Evolutionary conservation across 306 rosid species (phyloP).

Genomic region (Acacia acuminata): DNA sequence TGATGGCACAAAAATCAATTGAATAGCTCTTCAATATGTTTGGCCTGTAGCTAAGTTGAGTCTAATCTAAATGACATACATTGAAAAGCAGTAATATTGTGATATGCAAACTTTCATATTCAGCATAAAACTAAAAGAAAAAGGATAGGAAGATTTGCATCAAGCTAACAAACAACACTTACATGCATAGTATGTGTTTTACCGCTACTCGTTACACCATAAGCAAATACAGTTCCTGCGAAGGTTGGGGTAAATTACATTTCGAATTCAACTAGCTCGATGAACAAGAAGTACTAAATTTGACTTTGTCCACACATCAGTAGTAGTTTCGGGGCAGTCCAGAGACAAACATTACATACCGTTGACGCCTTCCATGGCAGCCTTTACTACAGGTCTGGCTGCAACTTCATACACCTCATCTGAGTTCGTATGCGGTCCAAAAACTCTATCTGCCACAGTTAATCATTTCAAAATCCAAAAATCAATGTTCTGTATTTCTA

Average conservation of each 20-base stretch:
- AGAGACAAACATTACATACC: conserved; percentile 52
- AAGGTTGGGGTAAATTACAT: conserved; percentile 32
- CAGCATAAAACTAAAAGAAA: background rate
- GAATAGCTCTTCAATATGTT: background rate
- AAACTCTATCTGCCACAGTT: conserved; percentile 83
- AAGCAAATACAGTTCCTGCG: conserved; percentile 98
- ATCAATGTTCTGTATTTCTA: conserved; percentile 27
- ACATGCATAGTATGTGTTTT: conserved; percentile 99
- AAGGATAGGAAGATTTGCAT: conserved; percentile 14
- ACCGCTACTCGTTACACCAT: conserved; percentile 99
- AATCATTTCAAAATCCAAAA: conserved; percentile 38
- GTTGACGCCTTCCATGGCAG: conserved; percentile 98
- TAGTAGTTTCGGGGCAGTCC: conserved; percentile 4
- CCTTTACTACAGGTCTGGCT: conserved; percentile 92
- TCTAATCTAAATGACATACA: conserved; percentile 1
- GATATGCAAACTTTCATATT: background rate
- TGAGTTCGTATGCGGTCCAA: conserved; percentile 81
- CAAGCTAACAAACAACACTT: conserved; percentile 42
- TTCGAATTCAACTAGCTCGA: conserved; percentile 29
- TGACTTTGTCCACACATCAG: conserved; percentile 6
- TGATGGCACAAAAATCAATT: background rate
- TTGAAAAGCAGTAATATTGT: conserved; percentile 14
- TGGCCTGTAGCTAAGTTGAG: background rate
- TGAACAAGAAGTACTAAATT: conserved; percentile 21
- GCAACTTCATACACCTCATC: conserved; percentile 96